phyloP scores from a whole-genome alignment of 75 land plant genomes.

The Cryptomeria japonica region DNA sequence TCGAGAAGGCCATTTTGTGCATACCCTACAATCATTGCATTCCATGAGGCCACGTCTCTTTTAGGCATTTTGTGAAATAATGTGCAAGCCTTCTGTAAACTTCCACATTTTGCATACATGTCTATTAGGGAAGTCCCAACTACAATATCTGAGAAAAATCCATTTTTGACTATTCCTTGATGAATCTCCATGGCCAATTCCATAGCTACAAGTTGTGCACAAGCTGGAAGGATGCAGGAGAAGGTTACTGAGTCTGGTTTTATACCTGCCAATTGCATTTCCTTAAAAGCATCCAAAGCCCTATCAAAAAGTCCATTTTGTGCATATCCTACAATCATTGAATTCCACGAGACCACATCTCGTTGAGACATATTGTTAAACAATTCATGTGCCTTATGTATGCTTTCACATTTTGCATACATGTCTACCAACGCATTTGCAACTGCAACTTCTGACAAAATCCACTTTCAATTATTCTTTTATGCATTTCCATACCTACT shows the following conservation, averaged over 20 bases:
- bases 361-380: conserved; percentile 39
- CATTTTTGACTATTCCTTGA: not conserved
- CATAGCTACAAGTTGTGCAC: conserved; percentile 25
- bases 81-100: conserved; percentile 14
- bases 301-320: conserved; percentile 38
- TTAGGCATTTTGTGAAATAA: conserved; percentile 18
- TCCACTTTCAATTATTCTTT: conserved; percentile 38
- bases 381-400: conserved; percentile 35
- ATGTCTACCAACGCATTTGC: conserved; percentile 62
- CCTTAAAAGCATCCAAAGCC: conserved; percentile 44
- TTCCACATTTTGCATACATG: conserved; percentile 36
- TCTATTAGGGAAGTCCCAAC: conserved; percentile 16
- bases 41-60: conserved; percentile 29
- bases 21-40: conserved; percentile 14
- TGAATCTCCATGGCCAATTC: conserved; percentile 19
- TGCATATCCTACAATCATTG: conserved; percentile 63
- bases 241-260: conserved; percentile 56
- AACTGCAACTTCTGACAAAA: conserved; percentile 46
- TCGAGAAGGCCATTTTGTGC: conserved; percentile 3
- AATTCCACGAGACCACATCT: conserved; percentile 72
- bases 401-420: conserved; percentile 67
- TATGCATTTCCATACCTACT: conserved; percentile 52
- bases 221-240: conserved; percentile 55
- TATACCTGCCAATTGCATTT: conserved; percentile 50
- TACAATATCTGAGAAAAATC: conserved; percentile 14